Percentiles rank a stretch among this genome's conserved stretches.
Conservation (phyloP, 1,284 basidiomycete genomes). For the Moesziomyces aphidis region DNA sequence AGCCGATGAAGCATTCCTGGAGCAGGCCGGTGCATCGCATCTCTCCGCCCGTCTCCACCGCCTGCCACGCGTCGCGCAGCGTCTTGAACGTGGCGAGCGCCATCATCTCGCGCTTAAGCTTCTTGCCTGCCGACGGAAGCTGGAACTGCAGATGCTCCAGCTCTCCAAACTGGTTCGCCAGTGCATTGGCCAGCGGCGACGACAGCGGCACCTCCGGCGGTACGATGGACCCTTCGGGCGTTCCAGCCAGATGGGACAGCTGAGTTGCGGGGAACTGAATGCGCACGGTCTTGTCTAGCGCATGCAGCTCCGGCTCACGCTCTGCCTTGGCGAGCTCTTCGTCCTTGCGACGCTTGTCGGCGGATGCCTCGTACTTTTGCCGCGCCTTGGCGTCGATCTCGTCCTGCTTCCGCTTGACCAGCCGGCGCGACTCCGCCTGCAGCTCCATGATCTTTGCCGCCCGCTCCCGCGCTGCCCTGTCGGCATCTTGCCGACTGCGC, state of each 20-base stretch:
- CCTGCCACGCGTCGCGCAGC: conserved; percentile 53
- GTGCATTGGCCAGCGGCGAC: conserved; percentile 42
- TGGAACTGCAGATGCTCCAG: conserved; percentile 44
- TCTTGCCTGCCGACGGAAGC: conserved; percentile 33
- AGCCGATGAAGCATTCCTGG: conserved; percentile 60
- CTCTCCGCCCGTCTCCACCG: conserved; percentile 50
- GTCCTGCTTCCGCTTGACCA: conserved; percentile 40
- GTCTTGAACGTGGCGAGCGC: conserved; percentile 52
- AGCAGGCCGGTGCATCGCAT: conserved; percentile 55
- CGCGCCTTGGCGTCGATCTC: conserved; percentile 37
- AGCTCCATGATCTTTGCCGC: conserved; percentile 27
- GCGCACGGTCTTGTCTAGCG: conserved; percentile 51
- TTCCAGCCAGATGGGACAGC: conserved; percentile 24
- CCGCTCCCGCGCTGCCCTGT: conserved; percentile 14
- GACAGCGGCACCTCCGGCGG: conserved; percentile 15
- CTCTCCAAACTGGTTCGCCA: conserved; percentile 47
- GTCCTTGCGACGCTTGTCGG: conserved; percentile 13
- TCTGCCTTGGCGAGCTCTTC: conserved; percentile 27
- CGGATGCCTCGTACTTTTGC: conserved; percentile 9
- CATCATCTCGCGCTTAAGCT: conserved; percentile 48
- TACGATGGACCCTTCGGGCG: not conserved
- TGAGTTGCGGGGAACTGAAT: conserved; percentile 58
- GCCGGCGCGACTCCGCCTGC: conserved; percentile 39
- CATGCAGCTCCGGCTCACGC: conserved; percentile 37
- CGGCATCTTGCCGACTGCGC: conserved; percentile 73